Base-by-base conservation (phyloP, 345 rosid genomes). In the Aegle marmelos region DNA sequence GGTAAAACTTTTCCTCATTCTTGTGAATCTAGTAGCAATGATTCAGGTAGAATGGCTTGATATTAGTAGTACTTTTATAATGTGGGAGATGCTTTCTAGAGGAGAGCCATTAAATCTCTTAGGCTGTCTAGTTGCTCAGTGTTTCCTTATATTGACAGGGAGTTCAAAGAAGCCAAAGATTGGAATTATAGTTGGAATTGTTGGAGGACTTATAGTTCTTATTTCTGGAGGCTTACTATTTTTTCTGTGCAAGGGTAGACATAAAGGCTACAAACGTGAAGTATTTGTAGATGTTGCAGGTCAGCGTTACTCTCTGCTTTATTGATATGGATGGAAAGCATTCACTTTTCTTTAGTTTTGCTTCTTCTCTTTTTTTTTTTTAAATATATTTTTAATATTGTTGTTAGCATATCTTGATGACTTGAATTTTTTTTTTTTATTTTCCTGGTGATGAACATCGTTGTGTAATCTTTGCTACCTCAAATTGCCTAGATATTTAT, bases 271-370 rank as follows among this genome's bases (percentile, higher is more conserved):
- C 86, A 95, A 64, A 76, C 92, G 86, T 57, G 99, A 95, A 80
- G 90, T 87, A 4, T 95, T 87, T 75, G 98, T 91, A n/a, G 99
- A 95, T 86, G 99, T 93, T 73, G 87, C 98, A 91, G 98, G 98
- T 93, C 73, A 73, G 86, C 70, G 64, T 64, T 82, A 61, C 34
- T 36, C 65, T 78, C 78, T 58, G 56, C 30, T 59, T 72, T 27
- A 31, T 9, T 64, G 21, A 10, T 28, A 62, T 74, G 9, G 39
- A 61, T 39, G 57, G 17, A 68, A 57, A 21, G n/a, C 28, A 67
- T 45, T 31, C 48, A 4, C 25, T 31, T 45, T n/a, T 76, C 53
- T 33, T 1, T 31, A 0, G 9, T 58, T 34, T 6, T 66, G 54
- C 45, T 3, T 17, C n/a, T 25, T 21, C 17, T 28, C 34, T 25